Conservation (phyloP, 1,139 yeast genomes). For the Kodamaea ohmeri region DNA sequence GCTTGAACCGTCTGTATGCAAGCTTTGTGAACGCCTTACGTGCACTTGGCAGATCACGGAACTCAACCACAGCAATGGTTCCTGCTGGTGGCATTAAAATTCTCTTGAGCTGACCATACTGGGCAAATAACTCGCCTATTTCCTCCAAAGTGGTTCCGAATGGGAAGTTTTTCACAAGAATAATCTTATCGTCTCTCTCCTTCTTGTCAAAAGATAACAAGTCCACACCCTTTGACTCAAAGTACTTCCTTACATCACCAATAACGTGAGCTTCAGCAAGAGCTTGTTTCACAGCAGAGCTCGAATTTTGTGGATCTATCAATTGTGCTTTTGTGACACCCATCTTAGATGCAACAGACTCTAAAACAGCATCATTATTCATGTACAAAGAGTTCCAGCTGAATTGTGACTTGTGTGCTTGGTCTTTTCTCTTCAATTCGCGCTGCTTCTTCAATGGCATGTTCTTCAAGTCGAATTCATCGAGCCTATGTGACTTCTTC, state of each 20-base stretch:
- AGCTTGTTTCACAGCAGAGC: constrained; percentile 95
- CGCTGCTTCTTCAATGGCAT: constrained; percentile 89
- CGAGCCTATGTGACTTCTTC: constrained; percentile 74
- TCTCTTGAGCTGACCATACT: constrained; percentile 76
- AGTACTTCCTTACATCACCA: constrained; percentile 84
- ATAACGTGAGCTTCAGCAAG: constrained; percentile 96
- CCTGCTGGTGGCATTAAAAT: constrained; percentile 96
- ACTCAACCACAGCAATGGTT: constrained; percentile 93
- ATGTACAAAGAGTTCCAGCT: constrained; percentile 93
- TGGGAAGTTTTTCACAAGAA: constrained; percentile 87
- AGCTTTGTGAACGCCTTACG: constrained; percentile 86
- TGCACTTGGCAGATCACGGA: constrained; percentile 78
- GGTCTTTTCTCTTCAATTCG: constrained; percentile 77
- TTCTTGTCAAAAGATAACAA: constrained; percentile 65
- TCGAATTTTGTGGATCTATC: constrained; percentile 82
- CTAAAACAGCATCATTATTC: constrained; percentile 89
- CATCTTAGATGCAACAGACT: constrained; percentile 79
- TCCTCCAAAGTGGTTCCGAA: constrained; percentile 80
- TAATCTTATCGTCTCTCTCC: constrained; percentile 78
- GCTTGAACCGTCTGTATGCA: constrained; percentile 83
- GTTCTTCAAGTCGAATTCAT: constrained; percentile 86
- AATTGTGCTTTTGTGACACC: constrained; percentile 82
- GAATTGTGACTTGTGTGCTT: constrained; percentile 81
- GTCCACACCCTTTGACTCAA: constrained; percentile 84
- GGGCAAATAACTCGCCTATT: constrained; percentile 73